Evolutionary conservation across 495 filamentous ascomycete genomes (phyloP).

Genomic region (Tetracladium setigerum): DNA sequence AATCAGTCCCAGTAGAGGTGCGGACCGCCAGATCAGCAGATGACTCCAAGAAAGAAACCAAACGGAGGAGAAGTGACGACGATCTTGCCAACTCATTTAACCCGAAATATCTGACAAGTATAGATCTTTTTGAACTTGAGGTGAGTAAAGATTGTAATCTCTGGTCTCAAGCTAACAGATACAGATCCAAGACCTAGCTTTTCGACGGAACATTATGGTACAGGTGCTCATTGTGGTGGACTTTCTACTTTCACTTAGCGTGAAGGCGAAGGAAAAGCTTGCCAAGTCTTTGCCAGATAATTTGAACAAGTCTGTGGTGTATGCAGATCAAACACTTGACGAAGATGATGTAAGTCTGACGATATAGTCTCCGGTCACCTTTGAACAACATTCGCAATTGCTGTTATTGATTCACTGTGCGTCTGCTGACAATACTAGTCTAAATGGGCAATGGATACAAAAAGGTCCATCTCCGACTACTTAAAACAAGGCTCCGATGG

Average conservation of each 20-base stretch:
- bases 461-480: conserved; percentile 66
- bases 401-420: background rate
- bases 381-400: background rate
- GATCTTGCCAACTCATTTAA: conserved; percentile 74
- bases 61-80: conserved; percentile 62
- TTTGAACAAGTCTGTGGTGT: conserved; percentile 80
- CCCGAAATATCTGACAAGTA: conserved; percentile 91
- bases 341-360: conserved; percentile 67
- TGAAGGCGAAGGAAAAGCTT: conserved; percentile 72
- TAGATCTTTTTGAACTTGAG: conserved; percentile 92
- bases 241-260: conserved; percentile 81
- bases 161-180: background rate
- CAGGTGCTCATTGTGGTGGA: conserved; percentile 91
- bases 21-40: conserved; percentile 46
- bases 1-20: conserved; percentile 65
- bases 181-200: conserved; percentile 85
- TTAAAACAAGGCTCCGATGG: conserved; percentile 72
- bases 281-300: conserved; percentile 39
- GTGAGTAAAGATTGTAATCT: conserved; percentile 34
- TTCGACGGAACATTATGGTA: conserved; percentile 86
- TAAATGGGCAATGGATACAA: conserved; percentile 72
- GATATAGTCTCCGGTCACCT: background rate
- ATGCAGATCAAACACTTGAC: conserved; percentile 60
- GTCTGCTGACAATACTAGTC: conserved; percentile 27
- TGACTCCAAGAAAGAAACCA: conserved; percentile 53